Percentiles rank a stretch among this genome's conserved stretches.
Evolutionary conservation across 164 flowering plant species (phyloP).

Genomic region (Vitis rupestris): DNA sequence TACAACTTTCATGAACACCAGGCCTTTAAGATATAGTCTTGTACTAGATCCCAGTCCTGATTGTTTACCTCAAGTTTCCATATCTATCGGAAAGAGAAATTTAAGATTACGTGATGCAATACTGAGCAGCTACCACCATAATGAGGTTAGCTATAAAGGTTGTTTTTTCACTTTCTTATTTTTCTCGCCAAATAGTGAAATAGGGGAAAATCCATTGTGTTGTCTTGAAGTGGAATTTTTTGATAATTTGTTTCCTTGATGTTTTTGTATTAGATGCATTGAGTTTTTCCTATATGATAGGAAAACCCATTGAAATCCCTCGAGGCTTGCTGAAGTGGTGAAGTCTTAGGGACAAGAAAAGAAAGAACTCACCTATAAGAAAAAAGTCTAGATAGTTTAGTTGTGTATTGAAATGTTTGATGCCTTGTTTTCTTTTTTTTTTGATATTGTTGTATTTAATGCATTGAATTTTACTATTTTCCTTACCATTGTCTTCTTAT

Average conservation of each 20-base stretch:
- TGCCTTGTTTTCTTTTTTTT: neutral
- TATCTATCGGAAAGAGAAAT: constrained; percentile 36
- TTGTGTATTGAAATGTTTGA: neutral
- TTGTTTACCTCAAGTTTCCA: constrained; percentile 38
- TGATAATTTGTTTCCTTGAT: neutral
- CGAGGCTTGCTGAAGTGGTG: no score
- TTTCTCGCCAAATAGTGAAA: neutral
- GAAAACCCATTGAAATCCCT: no score
- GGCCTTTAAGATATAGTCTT: constrained; percentile 83
- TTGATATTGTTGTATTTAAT: neutral
- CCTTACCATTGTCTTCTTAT: neutral
- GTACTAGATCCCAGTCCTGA: constrained; percentile 73
- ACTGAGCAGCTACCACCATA: constrained; percentile 77
- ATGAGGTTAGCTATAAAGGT: constrained; percentile 59
- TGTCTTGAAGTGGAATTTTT: neutral
- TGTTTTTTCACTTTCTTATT: neutral
- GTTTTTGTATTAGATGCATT: no score
- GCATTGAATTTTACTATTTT: neutral
- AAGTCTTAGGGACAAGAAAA: no score
- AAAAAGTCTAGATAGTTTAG: no score
- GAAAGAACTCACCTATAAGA: no score
- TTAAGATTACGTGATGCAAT: constrained; percentile 71
- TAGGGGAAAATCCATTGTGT: neutral
- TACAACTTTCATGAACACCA: constrained; percentile 73
- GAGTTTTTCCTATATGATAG: no score